These are phyloP conservation scores for Ulmus americana DNA, from an alignment of 331 rosid genomes.

Conservation along the genomic window DNA sequence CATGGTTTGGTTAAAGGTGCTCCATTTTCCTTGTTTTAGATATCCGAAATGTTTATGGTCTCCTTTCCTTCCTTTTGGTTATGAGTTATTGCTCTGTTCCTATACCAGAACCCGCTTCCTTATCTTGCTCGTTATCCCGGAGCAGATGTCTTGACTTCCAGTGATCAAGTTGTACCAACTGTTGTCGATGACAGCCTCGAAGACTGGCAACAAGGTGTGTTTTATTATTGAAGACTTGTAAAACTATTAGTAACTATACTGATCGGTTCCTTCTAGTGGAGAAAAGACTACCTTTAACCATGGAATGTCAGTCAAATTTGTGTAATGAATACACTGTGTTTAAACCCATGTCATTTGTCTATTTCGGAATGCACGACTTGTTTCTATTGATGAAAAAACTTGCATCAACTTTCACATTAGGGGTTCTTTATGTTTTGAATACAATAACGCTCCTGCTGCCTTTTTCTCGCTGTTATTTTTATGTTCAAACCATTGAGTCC, in stretches of 20 bases:
- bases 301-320: background rate
- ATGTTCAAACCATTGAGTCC: background rate
- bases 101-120: conserved; percentile 91
- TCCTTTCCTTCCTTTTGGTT: conserved; percentile 1
- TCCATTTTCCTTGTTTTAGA: conserved; percentile 6
- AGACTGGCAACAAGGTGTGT: conserved; percentile 64
- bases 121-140: conserved; percentile 83
- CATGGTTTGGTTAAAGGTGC: conserved; percentile 99
- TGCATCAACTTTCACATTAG: background rate
- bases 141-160: conserved; percentile 94
- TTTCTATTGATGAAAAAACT: background rate
- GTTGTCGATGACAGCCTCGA: conserved; percentile 86
- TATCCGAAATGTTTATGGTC: conserved; percentile 2
- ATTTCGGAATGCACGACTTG: background rate
- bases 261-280: background rate
- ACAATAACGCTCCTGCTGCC: background rate
- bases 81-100: conserved; percentile 22
- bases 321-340: too few species aligned
- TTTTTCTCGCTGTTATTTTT: too few species aligned
- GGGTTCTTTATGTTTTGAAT: background rate
- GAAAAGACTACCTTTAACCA: background rate
- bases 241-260: background rate
- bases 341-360: background rate
- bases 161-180: conserved; percentile 89
- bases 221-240: too few species aligned